Evolutionary conservation across 1,139 yeast species (phyloP).

Genomic region (Geotrichum bryndzae): DNA sequence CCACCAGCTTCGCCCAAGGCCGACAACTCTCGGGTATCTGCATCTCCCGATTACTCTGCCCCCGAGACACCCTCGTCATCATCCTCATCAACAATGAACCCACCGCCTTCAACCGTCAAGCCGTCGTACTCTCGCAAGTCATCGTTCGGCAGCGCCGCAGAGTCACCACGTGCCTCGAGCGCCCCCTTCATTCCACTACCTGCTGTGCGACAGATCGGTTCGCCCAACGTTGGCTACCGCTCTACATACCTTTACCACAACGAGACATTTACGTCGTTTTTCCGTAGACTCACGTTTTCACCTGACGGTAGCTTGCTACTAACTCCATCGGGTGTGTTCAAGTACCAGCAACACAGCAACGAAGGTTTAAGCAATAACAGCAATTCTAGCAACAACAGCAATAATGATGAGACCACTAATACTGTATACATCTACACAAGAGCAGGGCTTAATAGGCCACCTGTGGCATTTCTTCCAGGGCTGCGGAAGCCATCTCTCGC

Average conservation of each 20-base stretch:
- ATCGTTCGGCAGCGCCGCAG: slow-evolving; percentile 23
- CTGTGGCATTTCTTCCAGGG: slow-evolving; percentile 74
- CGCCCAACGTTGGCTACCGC: slow-evolving; percentile 26
- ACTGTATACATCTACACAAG: slow-evolving; percentile 76
- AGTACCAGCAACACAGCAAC: slow-evolving; percentile 24
- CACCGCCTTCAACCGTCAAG: slow-evolving; percentile 24
- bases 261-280: slow-evolving; percentile 84
- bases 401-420: slow-evolving; percentile 43
- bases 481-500: slow-evolving; percentile 80
- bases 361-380: slow-evolving; percentile 19
- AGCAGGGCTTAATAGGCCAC: slow-evolving; percentile 58
- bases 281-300: slow-evolving; percentile 75
- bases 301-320: slow-evolving; percentile 82
- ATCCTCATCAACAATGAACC: slow-evolving; percentile 25
- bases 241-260: slow-evolving; percentile 55
- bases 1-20: slow-evolving; percentile 11
- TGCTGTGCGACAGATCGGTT: slow-evolving; percentile 38
- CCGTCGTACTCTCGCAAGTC: slow-evolving; percentile 29
- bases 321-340: slow-evolving; percentile 76
- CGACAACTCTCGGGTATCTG: slow-evolving; percentile 11
- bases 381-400: slow-evolving; percentile 17
- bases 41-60: slow-evolving; percentile 15
- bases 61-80: slow-evolving; percentile 18
- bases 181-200: slow-evolving; percentile 37
- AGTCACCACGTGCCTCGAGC: slow-evolving; percentile 25